Evolutionary conservation across 1,139 yeast species (phyloP).

Genomic region (Yamadazyma jaroonii): DNA sequence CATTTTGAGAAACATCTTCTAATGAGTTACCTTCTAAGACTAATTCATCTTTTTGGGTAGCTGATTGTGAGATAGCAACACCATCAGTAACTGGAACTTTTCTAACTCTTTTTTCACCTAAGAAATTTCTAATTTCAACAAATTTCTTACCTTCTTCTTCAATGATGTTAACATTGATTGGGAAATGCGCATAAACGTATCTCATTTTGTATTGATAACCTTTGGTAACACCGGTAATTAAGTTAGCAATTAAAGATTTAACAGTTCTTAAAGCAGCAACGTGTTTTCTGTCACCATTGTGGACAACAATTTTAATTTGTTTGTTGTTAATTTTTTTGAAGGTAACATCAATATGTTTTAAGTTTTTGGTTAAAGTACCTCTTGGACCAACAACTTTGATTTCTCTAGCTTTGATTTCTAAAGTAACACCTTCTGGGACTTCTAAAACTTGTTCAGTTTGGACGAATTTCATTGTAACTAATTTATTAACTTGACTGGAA

Average conservation of each 20-base stretch:
- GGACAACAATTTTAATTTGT: slow-evolving; percentile 85
- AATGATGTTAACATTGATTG: slow-evolving; percentile 91
- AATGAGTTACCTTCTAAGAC: slow-evolving; percentile 92
- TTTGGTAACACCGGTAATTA: slow-evolving; percentile 98
- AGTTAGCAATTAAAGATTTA: slow-evolving; percentile 89
- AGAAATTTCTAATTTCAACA: slow-evolving; percentile 98
- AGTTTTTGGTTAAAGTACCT: slow-evolving; percentile 89
- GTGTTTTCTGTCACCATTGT: slow-evolving; percentile 99
- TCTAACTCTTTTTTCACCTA: slow-evolving; percentile 98
- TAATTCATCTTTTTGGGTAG: slow-evolving; percentile 92
- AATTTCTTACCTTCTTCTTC: slow-evolving; percentile 70
- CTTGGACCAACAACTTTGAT: slow-evolving; percentile 97
- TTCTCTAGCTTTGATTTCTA: slow-evolving; percentile 87
- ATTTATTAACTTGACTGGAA: not conserved
- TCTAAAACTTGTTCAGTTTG: slow-evolving; percentile 90
- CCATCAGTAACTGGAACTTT: slow-evolving; percentile 82
- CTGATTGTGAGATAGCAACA: slow-evolving; percentile 78
- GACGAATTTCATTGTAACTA: slow-evolving; percentile 75
- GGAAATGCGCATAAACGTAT: slow-evolving; percentile 99
- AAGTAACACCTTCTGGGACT: slow-evolving; percentile 93
- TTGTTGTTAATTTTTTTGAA: slow-evolving; percentile 72
- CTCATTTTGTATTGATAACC: slow-evolving; percentile 99
- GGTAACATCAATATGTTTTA: slow-evolving; percentile 94
- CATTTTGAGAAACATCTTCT: slow-evolving; percentile 97
- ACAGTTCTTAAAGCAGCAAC: slow-evolving; percentile 99